Evolutionary conservation across 2,329 filamentous ascomycete species (phyloP), one percentile per base, ranked within the genome.

Genomic region (Lachnum nothofagi): DNA sequence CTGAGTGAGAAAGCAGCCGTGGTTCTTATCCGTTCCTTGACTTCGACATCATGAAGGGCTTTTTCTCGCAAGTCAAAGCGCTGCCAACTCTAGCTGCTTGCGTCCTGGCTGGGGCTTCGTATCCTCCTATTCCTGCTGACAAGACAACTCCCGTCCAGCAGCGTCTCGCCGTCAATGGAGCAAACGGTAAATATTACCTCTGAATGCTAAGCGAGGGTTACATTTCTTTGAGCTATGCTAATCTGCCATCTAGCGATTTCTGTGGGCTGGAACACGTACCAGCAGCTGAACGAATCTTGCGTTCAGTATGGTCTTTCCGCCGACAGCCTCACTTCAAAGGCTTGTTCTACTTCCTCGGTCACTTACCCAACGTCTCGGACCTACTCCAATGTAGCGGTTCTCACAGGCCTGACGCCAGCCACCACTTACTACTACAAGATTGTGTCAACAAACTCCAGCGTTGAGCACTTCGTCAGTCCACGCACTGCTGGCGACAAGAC

Each of bases 391-490:
- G 65, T 67, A 0, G 78, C 78, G 1, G 67, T 67, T 2, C 62
- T 82, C 27, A 66, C 67, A 0, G 67, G 60, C 5, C 63, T 82
- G 17, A 64, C 63, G 0, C 71, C 78, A 0, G 76, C 72, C 0
- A 79, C 77, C 1, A 78, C 70, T 0, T 82, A 82, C 63, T 82
- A 78, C 67, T 82, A 82, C 67, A 71, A 78, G 65, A 79, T 81
- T 42, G 68, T 67, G 7, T 79, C 77, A 2, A 73, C 69, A 23
- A 82, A 82, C 63, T 78, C 78, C 0, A 76, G 60, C 3, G 66
- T 76, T 7, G 70, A 73, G 27, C 70, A 75, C 33, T 82, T 82
- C 63, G 57, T 77, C 42, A 81, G 74, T 53, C 72, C 76, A 3
- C 73, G 78, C 1, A 51, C 65, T 3, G 68, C 78, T 0, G 79